Evolutionary conservation across 164 flowering plant genomes (phyloP).

Genomic region (Tetrastigma voinierianum): DNA sequence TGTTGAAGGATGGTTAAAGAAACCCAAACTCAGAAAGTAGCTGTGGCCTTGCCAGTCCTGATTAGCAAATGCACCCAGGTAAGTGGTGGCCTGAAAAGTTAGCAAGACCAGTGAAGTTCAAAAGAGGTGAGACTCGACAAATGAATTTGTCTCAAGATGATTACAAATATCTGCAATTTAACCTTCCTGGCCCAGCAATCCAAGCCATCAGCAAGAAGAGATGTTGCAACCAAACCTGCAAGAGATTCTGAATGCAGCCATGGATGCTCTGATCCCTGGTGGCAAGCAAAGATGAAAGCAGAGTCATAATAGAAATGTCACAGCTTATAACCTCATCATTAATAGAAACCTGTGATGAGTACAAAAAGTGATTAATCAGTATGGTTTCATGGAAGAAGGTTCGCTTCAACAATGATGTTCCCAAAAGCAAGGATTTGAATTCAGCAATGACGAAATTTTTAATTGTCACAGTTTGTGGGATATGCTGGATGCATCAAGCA

Average conservation of each 20-base stretch:
- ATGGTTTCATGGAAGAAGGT: too few relatives aligned
- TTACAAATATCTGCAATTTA: background rate
- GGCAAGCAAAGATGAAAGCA: constrained; percentile 47
- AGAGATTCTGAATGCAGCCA: constrained; percentile 58
- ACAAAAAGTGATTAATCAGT: background rate
- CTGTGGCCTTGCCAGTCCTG: constrained; percentile 61
- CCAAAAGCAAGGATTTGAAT: too few relatives aligned
- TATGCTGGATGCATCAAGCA: too few relatives aligned
- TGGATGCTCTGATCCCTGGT: constrained; percentile 33
- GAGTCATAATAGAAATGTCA: constrained; percentile 46
- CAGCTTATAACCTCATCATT: constrained; percentile 47
- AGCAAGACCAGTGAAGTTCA: background rate
- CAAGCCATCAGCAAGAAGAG: constrained; percentile 75
- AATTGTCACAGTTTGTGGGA: too few relatives aligned
- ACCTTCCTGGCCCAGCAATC: constrained; percentile 96
- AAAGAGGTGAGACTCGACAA: background rate
- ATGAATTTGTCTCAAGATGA: background rate
- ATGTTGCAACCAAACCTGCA: constrained; percentile 51
- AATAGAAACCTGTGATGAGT: constrained; percentile 32
- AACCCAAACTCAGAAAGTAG: constrained; percentile 71
- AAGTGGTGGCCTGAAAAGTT: constrained; percentile 66
- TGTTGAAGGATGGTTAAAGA: background rate
- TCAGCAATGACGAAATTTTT: too few relatives aligned
- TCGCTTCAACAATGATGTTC: too few relatives aligned
- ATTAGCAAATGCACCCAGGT: constrained; percentile 83